These are phyloP conservation scores for Clonostachys chloroleuca DNA, from an alignment of 2,329 filamentous ascomycete genomes.

Conservation along the genomic window DNA sequence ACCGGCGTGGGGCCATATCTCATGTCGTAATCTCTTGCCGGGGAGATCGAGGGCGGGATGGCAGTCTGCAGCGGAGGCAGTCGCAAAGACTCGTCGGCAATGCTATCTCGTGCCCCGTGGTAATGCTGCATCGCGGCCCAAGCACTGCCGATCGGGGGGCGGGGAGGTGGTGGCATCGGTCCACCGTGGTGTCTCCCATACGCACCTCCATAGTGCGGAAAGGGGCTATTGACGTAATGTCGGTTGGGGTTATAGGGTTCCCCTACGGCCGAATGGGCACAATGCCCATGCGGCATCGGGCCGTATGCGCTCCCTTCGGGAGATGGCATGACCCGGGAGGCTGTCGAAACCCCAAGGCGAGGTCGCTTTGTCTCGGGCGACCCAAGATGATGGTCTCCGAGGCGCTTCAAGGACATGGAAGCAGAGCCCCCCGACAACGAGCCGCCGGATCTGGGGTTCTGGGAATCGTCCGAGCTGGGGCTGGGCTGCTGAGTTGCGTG, in stretches of 20 bases:
- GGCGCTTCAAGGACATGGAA: too few species aligned
- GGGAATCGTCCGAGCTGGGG: conserved; percentile 37
- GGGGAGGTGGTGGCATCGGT: conserved; percentile 51
- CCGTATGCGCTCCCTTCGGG: too few species aligned
- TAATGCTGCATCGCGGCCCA: conserved; percentile 3
- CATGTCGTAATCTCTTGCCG: conserved; percentile 12
- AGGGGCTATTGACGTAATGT: conserved; percentile 12
- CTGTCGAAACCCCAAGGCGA: not conserved
- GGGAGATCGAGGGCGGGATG: conserved; percentile 20
- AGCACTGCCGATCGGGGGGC: conserved; percentile 23
- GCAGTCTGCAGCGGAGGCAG: conserved; percentile 49
- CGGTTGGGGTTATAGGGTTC: too few species aligned
- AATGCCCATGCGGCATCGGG: not conserved
- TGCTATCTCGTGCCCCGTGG: not conserved
- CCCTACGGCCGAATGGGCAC: not conserved
- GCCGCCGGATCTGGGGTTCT: conserved; percentile 23
- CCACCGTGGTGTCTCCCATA: conserved; percentile 15
- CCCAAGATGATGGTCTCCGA: too few species aligned
- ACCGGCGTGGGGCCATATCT: conserved; percentile 1
- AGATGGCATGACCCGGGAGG: too few species aligned
- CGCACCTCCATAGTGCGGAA: conserved; percentile 20
- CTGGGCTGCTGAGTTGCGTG: too few species aligned
- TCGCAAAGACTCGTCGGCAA: conserved; percentile 40
- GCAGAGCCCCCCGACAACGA: too few species aligned
- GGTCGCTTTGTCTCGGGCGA: not conserved